Conservation (phyloP, 306 rosid genomes). For the Oemleria cerasiformis region DNA sequence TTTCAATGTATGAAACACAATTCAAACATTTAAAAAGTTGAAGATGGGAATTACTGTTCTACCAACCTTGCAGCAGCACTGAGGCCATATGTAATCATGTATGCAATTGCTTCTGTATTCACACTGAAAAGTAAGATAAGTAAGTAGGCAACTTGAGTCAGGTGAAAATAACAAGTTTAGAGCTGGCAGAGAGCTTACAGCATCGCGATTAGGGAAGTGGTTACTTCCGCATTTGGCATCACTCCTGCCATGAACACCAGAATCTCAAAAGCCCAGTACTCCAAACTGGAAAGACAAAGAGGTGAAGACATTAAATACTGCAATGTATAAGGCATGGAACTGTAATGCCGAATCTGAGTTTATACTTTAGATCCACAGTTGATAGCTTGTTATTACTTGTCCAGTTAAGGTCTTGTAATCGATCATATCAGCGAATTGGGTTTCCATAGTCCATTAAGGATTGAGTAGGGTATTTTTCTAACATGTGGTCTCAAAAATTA, state of each 20-base stretch:
- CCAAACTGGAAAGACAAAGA: conserved; percentile 54
- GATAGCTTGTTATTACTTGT: too few relatives aligned
- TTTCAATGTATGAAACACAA: conserved; percentile 16
- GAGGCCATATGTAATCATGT: conserved; percentile 72
- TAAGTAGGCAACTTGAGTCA: neutral
- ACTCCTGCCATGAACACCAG: conserved; percentile 79
- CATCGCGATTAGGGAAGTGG: conserved; percentile 79
- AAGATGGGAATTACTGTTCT: neutral
- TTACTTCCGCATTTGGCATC: conserved; percentile 55
- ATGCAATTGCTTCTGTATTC: conserved; percentile 68
- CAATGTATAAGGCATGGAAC: too few relatives aligned
- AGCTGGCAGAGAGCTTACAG: conserved; percentile 46
- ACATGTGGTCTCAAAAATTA: neutral
- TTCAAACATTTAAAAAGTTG: neutral
- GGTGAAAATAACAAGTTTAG: neutral
- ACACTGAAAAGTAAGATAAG: conserved; percentile 37
- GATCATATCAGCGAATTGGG: too few relatives aligned
- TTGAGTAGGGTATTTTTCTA: neutral
- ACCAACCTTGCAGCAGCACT: conserved; percentile 80
- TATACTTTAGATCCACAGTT: too few relatives aligned
- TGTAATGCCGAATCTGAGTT: too few relatives aligned
- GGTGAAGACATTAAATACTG: neutral
- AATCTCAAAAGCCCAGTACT: conserved; percentile 78
- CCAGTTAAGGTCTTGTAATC: too few relatives aligned
- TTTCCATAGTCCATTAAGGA: too few relatives aligned